Evolutionary conservation across 768 basidiomycete species (phyloP).

Genomic region (Xanthoconium stramineum): DNA sequence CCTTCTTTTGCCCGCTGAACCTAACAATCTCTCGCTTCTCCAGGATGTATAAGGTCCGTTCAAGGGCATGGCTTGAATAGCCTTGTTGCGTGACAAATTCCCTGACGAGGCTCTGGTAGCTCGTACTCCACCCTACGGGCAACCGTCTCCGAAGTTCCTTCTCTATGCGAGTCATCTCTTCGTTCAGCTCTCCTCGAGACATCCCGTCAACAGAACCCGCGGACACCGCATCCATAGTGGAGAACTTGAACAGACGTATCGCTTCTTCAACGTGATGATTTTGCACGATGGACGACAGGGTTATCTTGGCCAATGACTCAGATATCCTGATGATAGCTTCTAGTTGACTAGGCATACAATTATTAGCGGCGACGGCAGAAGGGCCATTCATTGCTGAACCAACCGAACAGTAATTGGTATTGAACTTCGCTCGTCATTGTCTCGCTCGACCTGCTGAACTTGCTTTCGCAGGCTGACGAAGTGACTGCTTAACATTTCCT

Average conservation of each 20-base stretch:
- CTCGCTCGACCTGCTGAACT: constrained; percentile 92
- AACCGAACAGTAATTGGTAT: constrained; percentile 98
- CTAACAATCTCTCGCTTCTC: constrained; percentile 95
- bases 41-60: constrained; percentile 84
- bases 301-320: constrained; percentile 93
- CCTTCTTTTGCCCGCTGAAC: constrained; percentile 61
- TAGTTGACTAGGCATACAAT: constrained; percentile 59
- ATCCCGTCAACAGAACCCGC: constrained; percentile 93
- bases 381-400: constrained; percentile 23
- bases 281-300: constrained; percentile 79
- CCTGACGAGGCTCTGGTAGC: constrained; percentile 86
- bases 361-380: constrained; percentile 1
- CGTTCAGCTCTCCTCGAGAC: constrained; percentile 86
- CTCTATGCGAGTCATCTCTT: constrained; percentile 89
- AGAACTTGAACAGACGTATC: constrained; percentile 96
- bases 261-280: constrained; percentile 97
- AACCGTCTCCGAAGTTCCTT: constrained; percentile 78
- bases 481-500: constrained; percentile 94
- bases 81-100: constrained; percentile 95
- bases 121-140: constrained; percentile 95
- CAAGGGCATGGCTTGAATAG: constrained; percentile 85
- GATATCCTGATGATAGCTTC: constrained; percentile 99
- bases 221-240: constrained; percentile 98
- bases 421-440: constrained; percentile 96
- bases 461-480: constrained; percentile 92